These are phyloP conservation scores for Herpotrichia juniperi DNA, from an alignment of 2,329 filamentous ascomycete species.

Conservation along the genomic window DNA sequence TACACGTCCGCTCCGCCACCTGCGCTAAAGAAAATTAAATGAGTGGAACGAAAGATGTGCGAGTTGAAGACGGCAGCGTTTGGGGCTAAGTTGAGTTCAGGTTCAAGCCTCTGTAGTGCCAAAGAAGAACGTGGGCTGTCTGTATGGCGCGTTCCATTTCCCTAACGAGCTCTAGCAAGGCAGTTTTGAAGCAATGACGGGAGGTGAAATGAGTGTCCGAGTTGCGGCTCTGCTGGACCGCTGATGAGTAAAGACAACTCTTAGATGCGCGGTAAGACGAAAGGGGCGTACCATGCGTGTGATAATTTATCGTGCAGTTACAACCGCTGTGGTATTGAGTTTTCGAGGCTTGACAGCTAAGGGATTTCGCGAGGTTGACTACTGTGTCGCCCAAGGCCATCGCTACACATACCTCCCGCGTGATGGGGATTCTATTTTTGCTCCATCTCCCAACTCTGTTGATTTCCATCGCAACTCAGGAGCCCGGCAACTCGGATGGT, in stretches of 20 bases:
- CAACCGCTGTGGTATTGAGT: slow-evolving; percentile 11
- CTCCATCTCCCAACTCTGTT: not conserved
- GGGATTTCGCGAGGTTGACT: not conserved
- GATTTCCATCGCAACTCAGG: not conserved
- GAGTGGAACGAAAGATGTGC: slow-evolving; percentile 22
- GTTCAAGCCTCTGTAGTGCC: slow-evolving; percentile 28
- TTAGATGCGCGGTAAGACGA: not conserved
- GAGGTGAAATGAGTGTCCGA: slow-evolving; percentile 1
- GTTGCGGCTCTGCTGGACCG: slow-evolving; percentile 9
- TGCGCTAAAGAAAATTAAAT: slow-evolving; percentile 35
- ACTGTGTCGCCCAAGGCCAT: not conserved
- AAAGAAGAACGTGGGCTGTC: not conserved
- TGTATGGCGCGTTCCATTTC: not conserved
- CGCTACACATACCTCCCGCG: not conserved
- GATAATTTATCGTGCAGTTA: slow-evolving; percentile 4
- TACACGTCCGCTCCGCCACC: slow-evolving; percentile 27
- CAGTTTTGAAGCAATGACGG: slow-evolving; percentile 12
- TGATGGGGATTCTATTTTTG: not conserved
- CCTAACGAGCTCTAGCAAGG: slow-evolving; percentile 22
- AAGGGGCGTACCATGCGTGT: not conserved
- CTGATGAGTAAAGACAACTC: not conserved
- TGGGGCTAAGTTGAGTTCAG: slow-evolving; percentile 16
- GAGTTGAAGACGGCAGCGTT: slow-evolving; percentile 22
- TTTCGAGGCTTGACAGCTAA: slow-evolving; percentile 5
- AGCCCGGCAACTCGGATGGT: not conserved